Percentiles rank a stretch among this genome's conserved stretches.
Evolutionary conservation across 108 stramenopile genomes (phyloP).

Genomic region (Heterococcus sp.): DNA sequence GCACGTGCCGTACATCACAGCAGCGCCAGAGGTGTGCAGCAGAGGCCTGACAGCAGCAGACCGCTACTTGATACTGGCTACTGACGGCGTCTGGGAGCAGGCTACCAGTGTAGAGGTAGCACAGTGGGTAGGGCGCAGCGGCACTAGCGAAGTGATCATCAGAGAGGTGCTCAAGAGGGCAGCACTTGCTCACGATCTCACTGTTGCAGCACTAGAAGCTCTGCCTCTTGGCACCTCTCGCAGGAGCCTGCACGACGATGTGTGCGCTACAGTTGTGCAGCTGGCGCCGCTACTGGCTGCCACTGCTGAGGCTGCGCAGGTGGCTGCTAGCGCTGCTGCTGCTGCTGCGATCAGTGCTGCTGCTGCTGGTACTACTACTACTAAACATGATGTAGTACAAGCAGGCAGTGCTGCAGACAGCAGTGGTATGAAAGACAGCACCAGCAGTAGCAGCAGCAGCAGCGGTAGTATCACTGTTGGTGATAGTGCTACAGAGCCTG

Average conservation of each 20-base stretch:
- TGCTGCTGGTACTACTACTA: no score
- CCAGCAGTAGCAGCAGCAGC: no score
- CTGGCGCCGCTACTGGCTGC: slow-evolving; percentile 2
- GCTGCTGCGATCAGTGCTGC: not conserved
- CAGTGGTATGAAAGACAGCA: no score
- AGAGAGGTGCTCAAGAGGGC: slow-evolving; percentile 26
- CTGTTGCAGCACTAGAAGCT: slow-evolving; percentile 10
- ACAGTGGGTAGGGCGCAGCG: not conserved
- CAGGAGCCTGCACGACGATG: slow-evolving; percentile 43
- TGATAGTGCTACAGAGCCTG: no score
- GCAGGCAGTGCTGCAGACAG: no score
- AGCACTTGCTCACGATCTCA: slow-evolving; percentile 30
- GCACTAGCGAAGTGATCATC: not conserved
- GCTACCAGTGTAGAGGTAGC: not conserved
- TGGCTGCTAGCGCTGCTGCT: not conserved
- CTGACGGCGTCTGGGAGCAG: slow-evolving; percentile 47
- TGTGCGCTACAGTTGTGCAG: slow-evolving; percentile 40
- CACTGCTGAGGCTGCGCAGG: not conserved
- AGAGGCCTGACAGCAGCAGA: slow-evolving; percentile 25
- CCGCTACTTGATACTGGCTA: slow-evolving; percentile 43
- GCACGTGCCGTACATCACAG: slow-evolving; percentile 43
- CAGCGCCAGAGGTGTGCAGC: slow-evolving; percentile 22
- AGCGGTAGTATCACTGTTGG: no score
- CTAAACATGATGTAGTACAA: no score
- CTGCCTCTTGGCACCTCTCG: slow-evolving; percentile 33